Evolutionary conservation across 2,329 filamentous ascomycete genomes (phyloP), one percentile per base, ranked within the genome.

Genomic region (Penicillium polonicum): DNA sequence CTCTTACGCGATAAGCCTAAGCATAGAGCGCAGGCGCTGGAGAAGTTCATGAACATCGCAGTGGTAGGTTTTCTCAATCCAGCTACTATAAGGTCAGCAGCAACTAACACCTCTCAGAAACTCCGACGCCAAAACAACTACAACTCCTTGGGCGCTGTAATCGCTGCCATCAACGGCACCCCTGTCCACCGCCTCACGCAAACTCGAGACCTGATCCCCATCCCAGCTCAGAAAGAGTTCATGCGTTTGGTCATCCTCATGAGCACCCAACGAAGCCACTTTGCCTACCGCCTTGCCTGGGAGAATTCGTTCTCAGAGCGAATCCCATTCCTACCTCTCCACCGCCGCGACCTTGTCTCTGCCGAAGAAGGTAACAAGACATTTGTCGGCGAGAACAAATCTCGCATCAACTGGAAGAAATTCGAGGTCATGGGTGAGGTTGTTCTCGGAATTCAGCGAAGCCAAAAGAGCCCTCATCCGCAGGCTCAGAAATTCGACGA

Each of bases 401-500:
- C 91, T 61, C 82, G 90, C 51, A 90, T 99, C 72, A 97, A 97
- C 72, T 99, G 94, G 94, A 92, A 89, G 76, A 99, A 99, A 72
- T 99, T 97, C 68, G 93, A 97, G 74, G 88, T 99, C 33, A 87
- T 97, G 76, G 92, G 92, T 7, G 93, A 97, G 66, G 90, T 97
- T 5, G 83, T 97, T 52, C 81, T 97, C 59, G 89, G 91, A 2
- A 87, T 99, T 54, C 95, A 97, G 83, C 89, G 88, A 76, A 96
- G 93, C 68, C 92, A 97, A 75, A 89, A 90, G 53, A 86, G 86
- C 48, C 87, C 91, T 5, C 97, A 97, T 65, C 84, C 86, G 27
- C 88, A 87, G 60, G 78, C 93, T 60, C 79, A 80, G 35, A 87
- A 83, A 67, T 87, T 89, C 67, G 88, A 93, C 58, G 81, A 84